A percentile compares a stretch with the other conserved stretches of the same genome.
These are phyloP conservation scores for Populus deltoides DNA, from an alignment of 345 rosid genomes.

Conservation along the genomic window DNA sequence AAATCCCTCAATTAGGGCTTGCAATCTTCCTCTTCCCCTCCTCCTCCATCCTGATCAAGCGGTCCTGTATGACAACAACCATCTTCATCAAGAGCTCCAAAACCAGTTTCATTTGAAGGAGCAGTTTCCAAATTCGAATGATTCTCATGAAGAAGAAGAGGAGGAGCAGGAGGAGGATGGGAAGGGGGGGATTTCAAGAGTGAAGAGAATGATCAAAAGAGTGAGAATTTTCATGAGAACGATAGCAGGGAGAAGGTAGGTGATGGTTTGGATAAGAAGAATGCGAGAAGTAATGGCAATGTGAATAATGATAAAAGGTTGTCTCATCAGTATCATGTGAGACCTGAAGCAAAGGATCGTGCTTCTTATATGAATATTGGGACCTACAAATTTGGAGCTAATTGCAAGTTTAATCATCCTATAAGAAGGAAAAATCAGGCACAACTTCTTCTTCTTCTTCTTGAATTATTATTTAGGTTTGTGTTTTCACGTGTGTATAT, in stretches of 20 bases:
- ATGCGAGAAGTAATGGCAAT: background rate
- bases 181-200: background rate
- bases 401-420: conserved; percentile 92
- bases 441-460: background rate
- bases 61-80: background rate
- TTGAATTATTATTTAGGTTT: background rate
- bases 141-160: background rate
- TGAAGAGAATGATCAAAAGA: conserved; percentile 9
- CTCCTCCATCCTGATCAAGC: background rate
- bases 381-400: conserved; percentile 71
- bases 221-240: background rate
- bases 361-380: conserved; percentile 72
- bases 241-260: conserved; percentile 1
- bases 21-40: background rate
- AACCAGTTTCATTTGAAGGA: background rate
- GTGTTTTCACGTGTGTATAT: background rate
- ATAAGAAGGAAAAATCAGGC: conserved; percentile 55
- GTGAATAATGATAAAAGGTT: background rate
- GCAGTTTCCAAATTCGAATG: background rate
- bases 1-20: background rate
- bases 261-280: background rate
- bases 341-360: conserved; percentile 84
- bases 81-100: conserved; percentile 4
- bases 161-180: conserved; percentile 11
- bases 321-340: conserved; percentile 45